Evolutionary conservation across 148 eudicot genomes (phyloP).

Genomic region (Vaccinium macrocarpon): DNA sequence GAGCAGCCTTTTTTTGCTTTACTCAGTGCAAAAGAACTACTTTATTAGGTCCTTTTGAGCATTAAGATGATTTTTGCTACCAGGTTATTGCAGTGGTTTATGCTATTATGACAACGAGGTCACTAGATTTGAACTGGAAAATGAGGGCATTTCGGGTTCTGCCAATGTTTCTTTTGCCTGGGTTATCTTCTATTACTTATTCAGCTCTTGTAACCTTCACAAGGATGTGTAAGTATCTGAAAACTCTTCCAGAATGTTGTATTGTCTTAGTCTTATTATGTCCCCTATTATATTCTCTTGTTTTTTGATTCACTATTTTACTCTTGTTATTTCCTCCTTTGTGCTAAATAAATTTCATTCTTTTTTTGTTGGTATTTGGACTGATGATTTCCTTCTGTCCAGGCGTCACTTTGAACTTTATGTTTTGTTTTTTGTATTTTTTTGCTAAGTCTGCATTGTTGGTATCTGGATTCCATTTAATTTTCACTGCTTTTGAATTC

Average conservation of each 20-base stretch:
- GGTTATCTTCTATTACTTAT: conserved; percentile 47
- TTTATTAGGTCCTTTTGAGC: neutral
- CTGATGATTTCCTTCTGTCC: neutral
- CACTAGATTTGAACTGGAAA: conserved; percentile 65
- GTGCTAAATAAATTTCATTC: neutral
- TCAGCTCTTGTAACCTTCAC: conserved; percentile 50
- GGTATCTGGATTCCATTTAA: neutral
- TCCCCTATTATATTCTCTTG: neutral
- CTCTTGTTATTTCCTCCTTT: neutral
- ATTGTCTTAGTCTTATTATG: neutral
- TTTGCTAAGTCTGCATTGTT: neutral
- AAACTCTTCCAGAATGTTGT: neutral
- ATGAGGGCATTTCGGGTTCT: conserved; percentile 75
- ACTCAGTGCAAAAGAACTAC: neutral
- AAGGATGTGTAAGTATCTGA: conserved; percentile 62
- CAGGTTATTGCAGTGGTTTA: conserved; percentile 87
- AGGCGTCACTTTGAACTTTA: neutral
- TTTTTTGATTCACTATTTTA: neutral
- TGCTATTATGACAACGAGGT: conserved; percentile 81
- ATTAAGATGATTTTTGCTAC: conserved; percentile 11
- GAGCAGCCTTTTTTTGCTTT: neutral
- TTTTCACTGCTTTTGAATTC: neutral
- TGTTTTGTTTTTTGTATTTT: neutral
- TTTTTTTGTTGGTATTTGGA: neutral
- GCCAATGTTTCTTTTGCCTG: conserved; percentile 93